Base-by-base conservation (phyloP, 345 rosid species). In the Pseudoturritis turrita region DNA sequence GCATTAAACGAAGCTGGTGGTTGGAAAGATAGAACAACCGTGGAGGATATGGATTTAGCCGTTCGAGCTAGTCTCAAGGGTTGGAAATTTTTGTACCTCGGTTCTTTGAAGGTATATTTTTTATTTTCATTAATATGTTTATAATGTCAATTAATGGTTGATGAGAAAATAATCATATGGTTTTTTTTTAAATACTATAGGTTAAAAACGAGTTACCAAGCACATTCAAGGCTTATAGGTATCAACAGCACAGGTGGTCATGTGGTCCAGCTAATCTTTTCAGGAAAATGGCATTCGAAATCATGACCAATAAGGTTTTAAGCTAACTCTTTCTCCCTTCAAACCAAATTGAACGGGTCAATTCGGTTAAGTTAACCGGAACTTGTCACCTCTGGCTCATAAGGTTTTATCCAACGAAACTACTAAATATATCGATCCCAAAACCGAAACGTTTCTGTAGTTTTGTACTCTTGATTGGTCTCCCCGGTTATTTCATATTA, bases 1-100 rank as follows among this genome's bases (percentile, higher is more conserved):
- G 99, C 99, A 49, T 59, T 95, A 28, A 89, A 78, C 51, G 99
- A 95, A 75, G 99, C 99, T 6, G 99, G 99, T 29, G 99, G 99
- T 5, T 95, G 99, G 99, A 91, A 95, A 79, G 99, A 95, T 37
- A 83, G 99, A 79, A 95, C 99, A 49, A 95, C 99, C 0, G 99
- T 95, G 39, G 99, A 95, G 72, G 99, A 95, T 51, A 95, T 95
- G 99, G 99, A 95, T 62, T 85, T 95, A 41, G 99, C 99, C 0
- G 99, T 95, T 28, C 82, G 99, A 52, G 99, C 99, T 13, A 89
- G 96, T 83, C 96, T 95, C 29, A 91, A 86, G 78, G 99, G 97
- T 66, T 95, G 99, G 99, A 88, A 89, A 63, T 95, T 95, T 28
- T 68, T 95, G 26, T 95, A 95, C 80, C 88, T 89, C 40, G 89